Base-by-base conservation (phyloP, 208 protist genomes). In the Leishmania aethiopica region DNA sequence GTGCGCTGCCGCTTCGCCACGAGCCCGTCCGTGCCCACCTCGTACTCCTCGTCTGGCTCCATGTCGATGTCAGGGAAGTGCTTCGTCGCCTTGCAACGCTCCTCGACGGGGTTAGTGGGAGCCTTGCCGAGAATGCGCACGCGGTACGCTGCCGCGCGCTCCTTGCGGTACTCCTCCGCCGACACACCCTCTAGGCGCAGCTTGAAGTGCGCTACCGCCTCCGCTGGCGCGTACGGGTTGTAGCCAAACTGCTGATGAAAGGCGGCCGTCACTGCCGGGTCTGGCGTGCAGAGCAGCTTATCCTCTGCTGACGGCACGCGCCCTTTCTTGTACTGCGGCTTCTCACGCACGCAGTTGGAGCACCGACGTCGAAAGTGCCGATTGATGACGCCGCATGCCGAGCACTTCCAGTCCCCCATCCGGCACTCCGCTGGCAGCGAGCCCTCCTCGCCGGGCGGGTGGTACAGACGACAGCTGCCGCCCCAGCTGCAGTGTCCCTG, bases 371-470 rank as follows among this genome's bases (percentile, higher is more conserved):
- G 94, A 86, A 94, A 98, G 86, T 98, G 96, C 1, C 96, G 94
- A 88, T 98, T 98, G 78, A 98, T 98, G 49, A 92, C 92, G 75
- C 94, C 96, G 73, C 96, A 98, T 7, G 88, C 88, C 6, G 87
- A 79, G 82, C 96, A 98, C 86, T 97, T 97, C 94, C 96, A 98
- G 86, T 98, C 96, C 1, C 96, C 96, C 76, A 95, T 91, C 37
- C 94, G 92, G 81, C 94, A 97, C 84, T 97, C 94, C 15, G 85
- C 85, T 49, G 96, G 96, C 53, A 98, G 87, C 57, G 93, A 91
- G 77, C 93, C 94, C 80, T 97, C 93, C 88, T 96, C 91, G 25
- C 94, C 96, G 11, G 94, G 93, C 2, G 96, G 96, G 82, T 98
- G 96, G 77, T 91, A 90, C 71, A 97, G 85, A 42, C 88, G 86